Evolutionary conservation across 805 yeast genomes (phyloP).

Genomic region (Crinitomyces ghanaensis): DNA sequence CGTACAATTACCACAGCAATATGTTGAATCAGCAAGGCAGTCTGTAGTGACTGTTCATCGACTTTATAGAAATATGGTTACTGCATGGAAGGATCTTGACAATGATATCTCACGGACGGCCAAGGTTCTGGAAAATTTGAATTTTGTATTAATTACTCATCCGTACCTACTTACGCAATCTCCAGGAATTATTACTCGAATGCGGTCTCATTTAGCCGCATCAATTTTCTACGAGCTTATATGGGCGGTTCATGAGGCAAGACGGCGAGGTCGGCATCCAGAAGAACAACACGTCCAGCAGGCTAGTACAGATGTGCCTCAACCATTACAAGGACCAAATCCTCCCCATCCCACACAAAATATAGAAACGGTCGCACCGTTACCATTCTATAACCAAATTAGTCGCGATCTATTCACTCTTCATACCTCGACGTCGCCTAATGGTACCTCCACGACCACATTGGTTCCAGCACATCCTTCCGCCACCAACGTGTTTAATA

Average conservation of each 20-base stretch:
- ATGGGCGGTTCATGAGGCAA: constrained; percentile 91
- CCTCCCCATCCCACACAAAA: constrained; percentile 15
- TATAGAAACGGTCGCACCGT: constrained; percentile 43
- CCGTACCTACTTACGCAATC: constrained; percentile 69
- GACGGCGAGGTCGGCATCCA: constrained; percentile 58
- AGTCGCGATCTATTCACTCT: constrained; percentile 82
- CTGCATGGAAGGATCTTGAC: constrained; percentile 85
- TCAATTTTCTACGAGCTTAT: constrained; percentile 84
- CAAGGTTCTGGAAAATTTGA: constrained; percentile 76
- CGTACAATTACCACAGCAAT: constrained; percentile 49
- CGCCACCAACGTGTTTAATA: constrained; percentile 4
- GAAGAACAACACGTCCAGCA: too few species aligned
- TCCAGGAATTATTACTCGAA: constrained; percentile 68
- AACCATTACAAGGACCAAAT: constrained; percentile 17
- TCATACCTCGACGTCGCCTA: constrained; percentile 75
- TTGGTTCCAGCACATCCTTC: constrained; percentile 50
- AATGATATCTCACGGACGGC: constrained; percentile 90
- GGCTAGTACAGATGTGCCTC: constrained; percentile 13
- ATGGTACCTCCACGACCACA: constrained; percentile 84
- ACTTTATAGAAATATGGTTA: constrained; percentile 71
- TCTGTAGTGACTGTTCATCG: constrained; percentile 89
- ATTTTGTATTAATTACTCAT: constrained; percentile 74
- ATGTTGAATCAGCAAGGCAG: constrained; percentile 81
- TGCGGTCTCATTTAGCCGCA: constrained; percentile 88
- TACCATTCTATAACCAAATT: constrained; percentile 85